Evolutionary conservation across 2,329 filamentous ascomycete genomes (phyloP), one percentile per base, ranked within the genome.

Genomic region (Stagonosporopsis vannaccii): DNA sequence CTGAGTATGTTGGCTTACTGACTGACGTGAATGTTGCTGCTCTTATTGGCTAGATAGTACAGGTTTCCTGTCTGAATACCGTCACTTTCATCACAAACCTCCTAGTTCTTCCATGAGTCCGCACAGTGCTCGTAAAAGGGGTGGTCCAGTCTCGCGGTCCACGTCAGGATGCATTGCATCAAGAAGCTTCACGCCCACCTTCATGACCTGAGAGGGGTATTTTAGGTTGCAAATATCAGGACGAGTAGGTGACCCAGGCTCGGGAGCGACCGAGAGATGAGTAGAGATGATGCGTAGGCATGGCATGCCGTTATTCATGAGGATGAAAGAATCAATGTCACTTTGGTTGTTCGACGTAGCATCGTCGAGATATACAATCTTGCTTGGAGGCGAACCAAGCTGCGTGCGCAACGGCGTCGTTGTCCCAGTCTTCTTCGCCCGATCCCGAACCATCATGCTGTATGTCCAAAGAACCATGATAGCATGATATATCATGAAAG

Each of bases 381-480:
- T 46, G 15, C 19, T 23, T 2, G 39, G 35, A 15, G 41, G 39
- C 17, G 28, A 41, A 19, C 15, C 35, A n/a, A 25, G 22, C 20
- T 47, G 44, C 12, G 17, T 12, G 3, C 40, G 56, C 7, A 52
- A 12, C 3, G 52, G 58, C 33, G 60, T 62, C 7, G 51, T 61
- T 0, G 42, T 53, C 1, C 51, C 59, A 2, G 59, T 66, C 39
- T 60, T 66, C 22, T 46, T 58, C 1, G 59, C 64, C 12, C 51
- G 58, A 15, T 67, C 62, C 32, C 55, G 40, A 5, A 53, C 52
- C 42, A 68, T 58, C 65, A 68, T 68, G 39, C 62, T 67, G 37
- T 66, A 68, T 26, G 64, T 64, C 66, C 66, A 68, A 2, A 68
- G 51, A 4, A 68, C 64, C 66, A 68, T 67, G 17, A 60, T 59